These are phyloP conservation scores for Gonapodya sp. DNA, from an alignment of 192 early-diverging fungal genomes.

Conservation along the genomic window DNA sequence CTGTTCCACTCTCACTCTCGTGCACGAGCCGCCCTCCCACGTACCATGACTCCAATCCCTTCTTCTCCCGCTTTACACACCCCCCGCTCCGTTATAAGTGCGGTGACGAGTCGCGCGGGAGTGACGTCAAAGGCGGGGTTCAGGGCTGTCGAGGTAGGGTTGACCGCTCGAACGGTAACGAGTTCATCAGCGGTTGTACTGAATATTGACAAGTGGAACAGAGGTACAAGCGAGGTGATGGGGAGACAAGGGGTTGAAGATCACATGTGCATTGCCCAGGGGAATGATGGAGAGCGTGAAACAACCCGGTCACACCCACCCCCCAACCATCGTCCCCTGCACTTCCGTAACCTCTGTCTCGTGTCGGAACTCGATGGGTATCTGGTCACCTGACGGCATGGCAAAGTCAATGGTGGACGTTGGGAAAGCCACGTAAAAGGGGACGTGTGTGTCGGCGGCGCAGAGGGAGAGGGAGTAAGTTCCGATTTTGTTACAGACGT, in stretches of 20 bases:
- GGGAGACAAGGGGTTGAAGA: too few species aligned
- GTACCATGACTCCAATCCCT: not conserved
- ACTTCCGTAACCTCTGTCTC: not conserved
- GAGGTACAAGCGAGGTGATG: too few species aligned
- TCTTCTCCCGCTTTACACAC: not conserved
- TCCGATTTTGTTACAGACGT: not conserved
- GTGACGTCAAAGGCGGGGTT: slow-evolving; percentile 1
- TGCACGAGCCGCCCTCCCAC: too few species aligned
- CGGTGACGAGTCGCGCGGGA: not conserved
- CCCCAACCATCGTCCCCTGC: not conserved
- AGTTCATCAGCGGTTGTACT: not conserved
- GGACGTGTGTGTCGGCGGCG: not conserved
- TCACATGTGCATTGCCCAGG: too few species aligned
- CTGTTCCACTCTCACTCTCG: too few species aligned
- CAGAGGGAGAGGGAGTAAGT: not conserved
- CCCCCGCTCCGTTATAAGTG: not conserved
- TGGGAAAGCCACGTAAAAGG: not conserved
- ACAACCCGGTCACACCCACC: not conserved
- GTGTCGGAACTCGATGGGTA: not conserved
- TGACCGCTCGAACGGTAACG: not conserved
- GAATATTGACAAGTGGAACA: too few species aligned
- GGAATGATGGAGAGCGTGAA: too few species aligned
- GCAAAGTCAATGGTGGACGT: not conserved
- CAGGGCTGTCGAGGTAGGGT: not conserved
- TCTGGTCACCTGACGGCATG: not conserved